Evolutionary conservation across 192 early-diverging fungal species (phyloP), one percentile per base, ranked within the genome.

Genomic region (Backusella parvicylindrica): DNA sequence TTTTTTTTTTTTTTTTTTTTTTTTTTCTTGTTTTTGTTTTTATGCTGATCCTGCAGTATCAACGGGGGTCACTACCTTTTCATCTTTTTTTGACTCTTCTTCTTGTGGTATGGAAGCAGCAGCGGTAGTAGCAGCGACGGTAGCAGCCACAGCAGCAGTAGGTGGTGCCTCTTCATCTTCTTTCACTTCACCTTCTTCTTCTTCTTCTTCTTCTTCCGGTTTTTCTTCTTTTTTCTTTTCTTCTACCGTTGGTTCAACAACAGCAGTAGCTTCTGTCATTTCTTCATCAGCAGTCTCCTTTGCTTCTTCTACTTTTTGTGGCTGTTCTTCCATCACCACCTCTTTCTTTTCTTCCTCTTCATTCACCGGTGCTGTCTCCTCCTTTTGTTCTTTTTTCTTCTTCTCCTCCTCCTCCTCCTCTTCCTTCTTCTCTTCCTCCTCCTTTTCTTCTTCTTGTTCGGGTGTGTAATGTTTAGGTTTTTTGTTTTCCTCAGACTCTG

Each of bases 31-130:
- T 43, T 11, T 47, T n/a, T 1, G 32, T n/a, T 56, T 56, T 72
- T 72, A 72, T 72, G 71, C 71, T 72, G 71, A 72, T 56, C 53
- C 50, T 72, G 71, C 71, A 72, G 71, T 53, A 23, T 72, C 47
- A 53, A 38, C 56, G 30, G 50, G 33, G 43, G 68, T 66, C 4
- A 21, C 30, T 6, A 33, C 36, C 15, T 50, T 40, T 32, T 64
- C 38, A 15, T 26, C 30, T 16, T 38, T 30, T 31, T 53, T 15
- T 18, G 40, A 49, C 2, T n/a, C 30, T 16, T 35, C 26, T 33
- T 63, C 26, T 68, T 68, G 47, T 69, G 74, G 33, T 49, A 43
- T 68, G 26, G 74, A 53, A 8, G 74, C 67, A 30, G 70, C 64
- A 30, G 60, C 69, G 15, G 67, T 32, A 1, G 75, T 4, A 41